Base-by-base conservation (phyloP, 2,329 filamentous ascomycete species). In the Pseudogymnoascus sp. region DNA sequence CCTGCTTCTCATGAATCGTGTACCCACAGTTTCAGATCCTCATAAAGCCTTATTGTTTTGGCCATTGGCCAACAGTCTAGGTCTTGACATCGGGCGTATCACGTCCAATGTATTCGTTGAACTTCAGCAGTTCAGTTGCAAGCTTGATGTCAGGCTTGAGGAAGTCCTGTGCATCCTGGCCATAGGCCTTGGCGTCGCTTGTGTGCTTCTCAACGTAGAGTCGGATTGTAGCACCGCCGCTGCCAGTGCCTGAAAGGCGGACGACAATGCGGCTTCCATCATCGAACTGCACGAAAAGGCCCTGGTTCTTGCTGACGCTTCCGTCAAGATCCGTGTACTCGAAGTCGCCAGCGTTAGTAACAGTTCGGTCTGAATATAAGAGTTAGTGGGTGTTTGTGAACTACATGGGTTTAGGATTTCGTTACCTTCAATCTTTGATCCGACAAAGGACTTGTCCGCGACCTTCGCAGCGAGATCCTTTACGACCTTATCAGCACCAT, bases 281-380 rank as follows among this genome's bases (percentile, higher is more conserved):
- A 61, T 92, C 91, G 77, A 97, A 97, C 76, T 90, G 89, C 74
- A 92, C 89, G 73, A 90, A 99, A 69, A 99, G 86, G 67, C 94
- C 94, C 80, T 99, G 94, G 81, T 97, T 95, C 74, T 92, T 90
- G 72, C 91, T 89, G 61, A 97, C 90, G 67, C 91, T 96, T 65
- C 93, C 94, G 72, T 99, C 94, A n/a, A 99, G 87, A 73, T 99
- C 94, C 7, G 91, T 97, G 83, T 99, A 99, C 33, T 90, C 91
- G 77, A 99, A 99, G 82, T 99, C 92, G 67, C 92, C 94, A 5
- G 92, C 93, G 70, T 95, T 90, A 59, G 86, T 80, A 45, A 97
- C 91, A 72, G 91, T 96, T 74, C 89, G 89, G 66, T 82, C 83
- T 85, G 61, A 33, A 1, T 60, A 36, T 21, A n/a, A 29, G 33